Evolutionary conservation across 2,329 filamentous ascomycete species (phyloP), one percentile per base, ranked within the genome.

Genomic region (Talaromyces pinophilus): DNA sequence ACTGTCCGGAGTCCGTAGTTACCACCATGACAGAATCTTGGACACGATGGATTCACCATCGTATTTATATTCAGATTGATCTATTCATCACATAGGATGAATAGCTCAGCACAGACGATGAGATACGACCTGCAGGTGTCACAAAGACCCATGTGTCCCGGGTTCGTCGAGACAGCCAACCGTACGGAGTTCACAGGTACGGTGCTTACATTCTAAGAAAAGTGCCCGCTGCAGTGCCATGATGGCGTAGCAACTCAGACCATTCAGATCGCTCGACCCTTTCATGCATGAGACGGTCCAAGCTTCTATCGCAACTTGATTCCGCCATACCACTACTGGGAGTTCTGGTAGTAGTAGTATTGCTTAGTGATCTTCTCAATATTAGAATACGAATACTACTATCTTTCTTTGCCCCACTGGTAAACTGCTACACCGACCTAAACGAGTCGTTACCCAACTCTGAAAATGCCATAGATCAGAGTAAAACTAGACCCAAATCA

Each of bases 191-290:
- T 22, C 64, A 28, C 28, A 54, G 30, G 44, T 42, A 55, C 55
- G 15, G 30, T 48, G n/a, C 50, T 28, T 38, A 38, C 63, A 60
- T 48, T 50, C 55, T 38, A 6, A 63, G 62, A 30, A 63, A 63
- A 48, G 62, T n/a, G 62, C 52, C 62, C 62, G 62, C 64, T 62
- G 59, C 48, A 38, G 59, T 63, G 59, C 19, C 4, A 28, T 30
- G 65, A 46, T 66, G 64, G 64, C 59, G 54, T 46, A 54, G 44
- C 48, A 50, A 17, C 6, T 11, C 13, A 40, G 46, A 46, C 61
- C 63, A 35, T 65, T 69, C 59, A 72, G 69, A 71, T 69, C 70
- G 72, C 70, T 70, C 68, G 72, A 67, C 70, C 67, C 64, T 65
- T 62, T 52, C 55, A 46, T 60, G 70, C 65, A 63, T 54, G 61